A percentile compares a stretch with the other conserved stretches of the same genome.
Evolutionary conservation across 2,329 filamentous ascomycete species (phyloP).

Genomic region (Colletotrichum endophyticum): DNA sequence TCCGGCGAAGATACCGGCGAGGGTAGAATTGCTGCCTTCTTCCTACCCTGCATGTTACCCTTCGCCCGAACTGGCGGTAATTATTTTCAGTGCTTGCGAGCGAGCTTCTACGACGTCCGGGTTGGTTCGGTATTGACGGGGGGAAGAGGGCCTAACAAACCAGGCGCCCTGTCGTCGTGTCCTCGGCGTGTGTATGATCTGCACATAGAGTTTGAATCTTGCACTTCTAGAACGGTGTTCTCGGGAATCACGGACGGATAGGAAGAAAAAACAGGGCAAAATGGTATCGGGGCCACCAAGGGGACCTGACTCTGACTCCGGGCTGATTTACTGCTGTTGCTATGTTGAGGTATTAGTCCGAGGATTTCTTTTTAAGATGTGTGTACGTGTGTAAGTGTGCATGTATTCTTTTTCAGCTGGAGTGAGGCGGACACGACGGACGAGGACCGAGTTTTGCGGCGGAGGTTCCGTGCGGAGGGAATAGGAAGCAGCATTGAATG

Average conservation of each 20-base stretch:
- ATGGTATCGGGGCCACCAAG: neutral
- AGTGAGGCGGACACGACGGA: constrained; percentile 3
- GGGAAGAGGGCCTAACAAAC: neutral
- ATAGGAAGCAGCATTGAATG: neutral
- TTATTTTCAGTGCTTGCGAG: neutral
- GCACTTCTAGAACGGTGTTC: constrained; percentile 12
- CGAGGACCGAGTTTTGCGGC: neutral
- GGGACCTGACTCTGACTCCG: neutral
- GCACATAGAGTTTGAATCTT: neutral
- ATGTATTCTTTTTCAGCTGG: neutral
- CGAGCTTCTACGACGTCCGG: neutral
- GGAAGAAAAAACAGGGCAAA: neutral
- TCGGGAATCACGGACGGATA: neutral
- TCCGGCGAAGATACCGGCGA: neutral
- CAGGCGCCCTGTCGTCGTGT: neutral
- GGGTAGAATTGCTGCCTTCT: neutral
- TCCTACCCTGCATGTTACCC: neutral
- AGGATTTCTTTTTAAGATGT: neutral
- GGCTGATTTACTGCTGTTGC: neutral
- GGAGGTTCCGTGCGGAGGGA: neutral
- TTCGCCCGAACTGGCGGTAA: neutral
- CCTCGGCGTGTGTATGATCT: constrained; percentile 3
- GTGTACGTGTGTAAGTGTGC: neutral
- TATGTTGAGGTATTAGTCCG: neutral
- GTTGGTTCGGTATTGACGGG: neutral